A percentile compares a stretch with the other conserved stretches of the same genome.
Evolutionary conservation across 768 basidiomycete genomes (phyloP).

Genomic region (Clitopilus hobsonii): DNA sequence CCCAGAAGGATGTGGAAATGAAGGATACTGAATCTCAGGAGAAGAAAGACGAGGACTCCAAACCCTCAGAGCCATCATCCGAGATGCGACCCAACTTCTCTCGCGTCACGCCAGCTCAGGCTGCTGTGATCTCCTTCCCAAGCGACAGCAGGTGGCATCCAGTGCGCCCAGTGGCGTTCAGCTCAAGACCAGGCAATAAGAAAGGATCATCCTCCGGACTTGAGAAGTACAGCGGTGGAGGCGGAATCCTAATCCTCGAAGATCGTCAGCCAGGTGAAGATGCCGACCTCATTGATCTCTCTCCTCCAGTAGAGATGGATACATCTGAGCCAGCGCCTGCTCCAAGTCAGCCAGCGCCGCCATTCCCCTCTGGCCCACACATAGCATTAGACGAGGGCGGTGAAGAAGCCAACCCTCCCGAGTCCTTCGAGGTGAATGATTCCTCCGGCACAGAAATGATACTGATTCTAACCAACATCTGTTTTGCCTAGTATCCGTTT

Average conservation of each 20-base stretch:
- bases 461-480: constrained; percentile 3
- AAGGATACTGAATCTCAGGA: constrained; percentile 47
- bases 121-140: constrained; percentile 82
- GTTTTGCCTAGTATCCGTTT: constrained; percentile 63
- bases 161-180: constrained; percentile 71
- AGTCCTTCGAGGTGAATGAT: constrained; percentile 79
- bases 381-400: constrained; percentile 67
- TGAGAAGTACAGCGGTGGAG: constrained; percentile 72
- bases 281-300: constrained; percentile 68
- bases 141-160: constrained; percentile 79
- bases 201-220: constrained; percentile 19
- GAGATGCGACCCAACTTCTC: constrained; percentile 85
- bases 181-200: constrained; percentile 12
- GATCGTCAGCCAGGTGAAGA: constrained; percentile 70
- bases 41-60: constrained; percentile 18
- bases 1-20: constrained; percentile 71
- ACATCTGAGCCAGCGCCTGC: constrained; percentile 20
- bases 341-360: constrained; percentile 16
- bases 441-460: neutral
- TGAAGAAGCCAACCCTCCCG: constrained; percentile 73
- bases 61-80: constrained; percentile 69
- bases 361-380: constrained; percentile 41
- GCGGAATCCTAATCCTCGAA: constrained; percentile 81
- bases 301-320: constrained; percentile 27
- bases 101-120: constrained; percentile 86